A percentile compares a stretch with the other conserved stretches of the same genome.
Evolutionary conservation across 306 rosid species (phyloP).

Genomic region (Quercus glauca): DNA sequence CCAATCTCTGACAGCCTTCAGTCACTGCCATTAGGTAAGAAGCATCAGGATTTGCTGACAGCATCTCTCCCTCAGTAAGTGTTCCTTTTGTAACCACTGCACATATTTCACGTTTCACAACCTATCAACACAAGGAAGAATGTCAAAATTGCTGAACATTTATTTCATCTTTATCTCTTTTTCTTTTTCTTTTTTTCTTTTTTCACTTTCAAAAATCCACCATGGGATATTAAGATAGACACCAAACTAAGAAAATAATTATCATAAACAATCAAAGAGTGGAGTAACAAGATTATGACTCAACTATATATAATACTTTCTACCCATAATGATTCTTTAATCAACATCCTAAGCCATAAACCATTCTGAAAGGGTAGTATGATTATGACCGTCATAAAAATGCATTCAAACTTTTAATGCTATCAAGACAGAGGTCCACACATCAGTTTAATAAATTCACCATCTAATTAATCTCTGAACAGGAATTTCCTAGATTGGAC

Average conservation of each 20-base stretch:
- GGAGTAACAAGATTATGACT: not conserved
- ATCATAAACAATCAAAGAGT: not conserved
- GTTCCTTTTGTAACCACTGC: conserved; percentile 91
- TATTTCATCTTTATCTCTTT: conserved; percentile 6
- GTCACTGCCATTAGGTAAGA: conserved; percentile 82
- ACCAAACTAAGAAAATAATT: not conserved
- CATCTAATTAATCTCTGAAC: not conserved
- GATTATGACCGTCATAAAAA: not conserved
- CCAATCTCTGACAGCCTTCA: conserved; percentile 46
- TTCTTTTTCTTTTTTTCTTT: conserved; percentile 19
- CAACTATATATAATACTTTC: not conserved
- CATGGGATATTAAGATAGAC: not conserved
- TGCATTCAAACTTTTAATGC: not conserved
- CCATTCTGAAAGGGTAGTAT: not conserved
- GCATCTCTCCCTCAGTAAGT: conserved; percentile 80
- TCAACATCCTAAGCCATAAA: not conserved
- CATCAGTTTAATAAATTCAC: not conserved
- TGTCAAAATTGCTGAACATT: conserved; percentile 6
- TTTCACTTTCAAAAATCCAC: not conserved
- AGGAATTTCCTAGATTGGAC: not conserved
- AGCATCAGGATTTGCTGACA: conserved; percentile 79
- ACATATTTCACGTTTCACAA: conserved; percentile 95
- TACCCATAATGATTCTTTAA: not conserved
- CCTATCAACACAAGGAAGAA: conserved; percentile 41
- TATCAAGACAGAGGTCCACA: not conserved